These are phyloP conservation scores for Neonectria neomacrospora DNA, from an alignment of 2,329 filamentous ascomycete species.

Conservation along the genomic window DNA sequence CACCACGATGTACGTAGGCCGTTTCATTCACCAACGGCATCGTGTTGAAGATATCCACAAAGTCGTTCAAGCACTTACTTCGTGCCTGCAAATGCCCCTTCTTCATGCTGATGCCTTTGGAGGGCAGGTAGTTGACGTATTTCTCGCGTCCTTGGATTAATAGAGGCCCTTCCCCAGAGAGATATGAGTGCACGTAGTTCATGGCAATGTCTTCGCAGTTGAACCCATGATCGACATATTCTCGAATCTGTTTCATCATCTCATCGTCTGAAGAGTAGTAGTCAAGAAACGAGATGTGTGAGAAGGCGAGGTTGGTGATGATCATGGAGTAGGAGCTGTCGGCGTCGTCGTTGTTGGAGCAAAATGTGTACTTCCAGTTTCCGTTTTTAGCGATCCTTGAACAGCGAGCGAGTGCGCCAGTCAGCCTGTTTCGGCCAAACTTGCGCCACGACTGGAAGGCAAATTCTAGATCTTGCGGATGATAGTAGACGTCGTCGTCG, in stretches of 20 bases:
- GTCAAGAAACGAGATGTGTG: constrained; percentile 50
- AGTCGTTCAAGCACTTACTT: constrained; percentile 47
- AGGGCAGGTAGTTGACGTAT: constrained; percentile 43
- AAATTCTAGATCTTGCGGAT: constrained; percentile 50
- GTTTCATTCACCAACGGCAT: constrained; percentile 47
- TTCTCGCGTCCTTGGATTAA: constrained; percentile 44
- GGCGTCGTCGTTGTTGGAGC: constrained; percentile 34
- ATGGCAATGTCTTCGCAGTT: constrained; percentile 55
- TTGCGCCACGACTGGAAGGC: constrained; percentile 53
- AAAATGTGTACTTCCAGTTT: constrained; percentile 46
- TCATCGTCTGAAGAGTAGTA: constrained; percentile 49
- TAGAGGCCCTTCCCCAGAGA: constrained; percentile 48
- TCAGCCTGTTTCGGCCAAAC: constrained; percentile 46
- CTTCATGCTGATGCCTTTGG: constrained; percentile 44
- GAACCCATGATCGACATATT: constrained; percentile 48
- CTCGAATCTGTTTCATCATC: constrained; percentile 43
- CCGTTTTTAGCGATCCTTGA: constrained; percentile 32
- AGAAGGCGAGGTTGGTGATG: constrained; percentile 51
- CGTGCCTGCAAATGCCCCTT: constrained; percentile 44
- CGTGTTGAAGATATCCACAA: constrained; percentile 43
- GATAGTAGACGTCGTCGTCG: constrained; percentile 53
- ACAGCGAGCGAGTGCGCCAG: constrained; percentile 50
- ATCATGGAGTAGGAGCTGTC: constrained; percentile 49
- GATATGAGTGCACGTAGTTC: constrained; percentile 48
- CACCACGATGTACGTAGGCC: constrained; percentile 41